Evolutionary conservation across 2,329 filamentous ascomycete genomes (phyloP).

Genomic region (Pseudocercospora fijiensis): DNA sequence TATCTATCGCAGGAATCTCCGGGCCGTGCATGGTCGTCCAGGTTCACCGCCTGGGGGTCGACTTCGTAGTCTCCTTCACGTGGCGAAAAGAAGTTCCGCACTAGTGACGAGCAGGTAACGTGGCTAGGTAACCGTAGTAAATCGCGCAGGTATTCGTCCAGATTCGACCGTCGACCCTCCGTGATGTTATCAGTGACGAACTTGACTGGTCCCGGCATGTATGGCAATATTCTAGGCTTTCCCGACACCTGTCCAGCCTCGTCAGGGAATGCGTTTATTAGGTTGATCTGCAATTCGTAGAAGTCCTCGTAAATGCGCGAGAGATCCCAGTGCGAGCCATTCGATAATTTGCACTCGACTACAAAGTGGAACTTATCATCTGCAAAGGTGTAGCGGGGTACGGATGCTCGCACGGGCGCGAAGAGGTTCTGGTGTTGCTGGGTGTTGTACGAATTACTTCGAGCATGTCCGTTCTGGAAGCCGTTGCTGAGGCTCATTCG

Average conservation of each 20-base stretch:
- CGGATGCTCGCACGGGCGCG: slow-evolving; percentile 77
- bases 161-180: slow-evolving; percentile 83
- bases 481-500: slow-evolving; percentile 70
- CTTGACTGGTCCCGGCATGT: slow-evolving; percentile 97
- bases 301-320: slow-evolving; percentile 97
- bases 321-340: slow-evolving; percentile 88
- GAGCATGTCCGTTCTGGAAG: slow-evolving; percentile 36
- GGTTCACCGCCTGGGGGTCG: slow-evolving; percentile 62
- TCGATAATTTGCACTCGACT: slow-evolving; percentile 85
- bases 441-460: slow-evolving; percentile 42
- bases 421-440: slow-evolving; percentile 51
- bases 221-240: slow-evolving; percentile 77
- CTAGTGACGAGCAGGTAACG: slow-evolving; percentile 79
- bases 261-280: slow-evolving; percentile 85
- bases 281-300: slow-evolving; percentile 95
- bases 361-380: slow-evolving; percentile 99
- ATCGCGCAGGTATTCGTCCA: slow-evolving; percentile 95
- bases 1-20: slow-evolving; percentile 62
- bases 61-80: slow-evolving; percentile 92
- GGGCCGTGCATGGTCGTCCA: slow-evolving; percentile 67
- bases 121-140: slow-evolving; percentile 78
- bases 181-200: slow-evolving; percentile 98
- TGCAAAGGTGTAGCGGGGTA: slow-evolving; percentile 90
- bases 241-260: slow-evolving; percentile 83
- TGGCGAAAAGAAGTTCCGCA: slow-evolving; percentile 87